Percentiles rank a stretch among this genome's conserved stretches.
Evolutionary conservation across 2,329 filamentous ascomycete genomes (phyloP).

Genomic region (Furcasterigmium furcatum): DNA sequence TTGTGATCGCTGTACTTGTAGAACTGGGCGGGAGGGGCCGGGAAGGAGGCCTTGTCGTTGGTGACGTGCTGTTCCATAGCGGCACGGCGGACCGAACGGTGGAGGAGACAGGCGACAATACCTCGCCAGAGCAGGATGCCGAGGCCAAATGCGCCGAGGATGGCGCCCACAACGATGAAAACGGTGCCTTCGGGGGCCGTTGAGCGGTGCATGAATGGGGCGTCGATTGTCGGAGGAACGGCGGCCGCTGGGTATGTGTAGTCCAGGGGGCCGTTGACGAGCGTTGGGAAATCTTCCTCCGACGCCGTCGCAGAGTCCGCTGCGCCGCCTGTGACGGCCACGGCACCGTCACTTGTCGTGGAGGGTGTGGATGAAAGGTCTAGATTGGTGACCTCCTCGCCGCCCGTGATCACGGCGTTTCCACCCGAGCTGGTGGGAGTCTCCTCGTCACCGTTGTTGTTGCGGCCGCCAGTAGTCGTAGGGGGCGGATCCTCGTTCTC

Average conservation of each 20-base stretch:
- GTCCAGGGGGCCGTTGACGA: slow-evolving; percentile 33
- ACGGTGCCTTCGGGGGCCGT: slow-evolving; percentile 86
- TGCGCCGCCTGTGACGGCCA: slow-evolving; percentile 16
- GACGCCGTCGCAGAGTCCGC: slow-evolving; percentile 13
- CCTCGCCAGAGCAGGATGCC: slow-evolving; percentile 86
- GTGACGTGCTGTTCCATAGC: slow-evolving; percentile 69
- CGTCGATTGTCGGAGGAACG: slow-evolving; percentile 78
- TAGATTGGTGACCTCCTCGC: background rate
- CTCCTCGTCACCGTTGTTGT: background rate
- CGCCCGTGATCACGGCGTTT: slow-evolving; percentile 1
- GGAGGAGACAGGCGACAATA: slow-evolving; percentile 84
- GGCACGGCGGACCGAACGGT: slow-evolving; percentile 84
- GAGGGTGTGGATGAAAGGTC: background rate
- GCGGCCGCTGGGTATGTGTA: slow-evolving; percentile 66
- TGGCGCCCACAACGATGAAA: slow-evolving; percentile 90
- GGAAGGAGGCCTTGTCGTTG: slow-evolving; percentile 68
- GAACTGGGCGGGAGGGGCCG: slow-evolving; percentile 53
- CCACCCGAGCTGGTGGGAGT: background rate
- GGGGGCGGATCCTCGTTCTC: slow-evolving; percentile 9
- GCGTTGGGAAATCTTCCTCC: slow-evolving; percentile 34
- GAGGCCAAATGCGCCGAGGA: slow-evolving; percentile 77
- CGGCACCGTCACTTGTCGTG: slow-evolving; percentile 8
- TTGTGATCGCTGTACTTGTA: slow-evolving; percentile 63
- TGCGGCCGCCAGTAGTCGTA: background rate
- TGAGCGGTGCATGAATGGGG: slow-evolving; percentile 90